Conservation (phyloP, 805 yeast genomes). For the Saccharomyces paradoxus region DNA sequence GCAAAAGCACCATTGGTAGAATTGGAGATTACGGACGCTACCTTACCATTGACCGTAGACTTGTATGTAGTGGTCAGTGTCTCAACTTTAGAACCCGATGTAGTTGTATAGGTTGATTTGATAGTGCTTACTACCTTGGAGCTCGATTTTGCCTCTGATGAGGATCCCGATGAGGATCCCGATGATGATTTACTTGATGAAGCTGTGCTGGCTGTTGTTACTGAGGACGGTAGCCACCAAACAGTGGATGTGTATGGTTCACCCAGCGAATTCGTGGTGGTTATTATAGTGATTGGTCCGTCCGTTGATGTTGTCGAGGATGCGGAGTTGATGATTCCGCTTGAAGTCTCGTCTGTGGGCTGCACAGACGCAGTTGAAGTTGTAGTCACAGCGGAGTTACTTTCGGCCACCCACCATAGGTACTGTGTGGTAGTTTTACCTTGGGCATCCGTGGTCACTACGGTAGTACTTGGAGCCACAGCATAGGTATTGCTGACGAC, state of each 20-base stretch:
- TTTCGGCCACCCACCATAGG: slow-evolving; percentile 13
- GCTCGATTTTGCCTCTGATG: neutral
- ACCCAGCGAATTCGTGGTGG: slow-evolving; percentile 18
- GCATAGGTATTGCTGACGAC: slow-evolving; percentile 7
- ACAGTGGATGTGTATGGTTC: slow-evolving; percentile 19
- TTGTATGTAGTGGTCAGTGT: neutral
- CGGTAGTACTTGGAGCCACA: slow-evolving; percentile 13
- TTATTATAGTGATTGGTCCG: slow-evolving; percentile 17
- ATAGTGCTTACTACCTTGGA: neutral
- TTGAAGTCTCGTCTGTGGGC: neutral
- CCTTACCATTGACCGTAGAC: slow-evolving; percentile 1
- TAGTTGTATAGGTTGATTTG: neutral
- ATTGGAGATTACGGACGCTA: slow-evolving; percentile 10
- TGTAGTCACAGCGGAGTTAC: neutral
- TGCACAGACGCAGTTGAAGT: neutral
- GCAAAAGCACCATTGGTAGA: slow-evolving; percentile 12
- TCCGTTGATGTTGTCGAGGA: slow-evolving; percentile 1
- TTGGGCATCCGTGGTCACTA: slow-evolving; percentile 15
- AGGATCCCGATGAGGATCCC: slow-evolving; percentile 1
- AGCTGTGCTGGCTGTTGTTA: slow-evolving; percentile 1
- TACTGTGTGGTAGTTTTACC: slow-evolving; percentile 15
- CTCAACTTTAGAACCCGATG: neutral
- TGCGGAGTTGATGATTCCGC: neutral
- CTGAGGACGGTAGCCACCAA: slow-evolving; percentile 28
- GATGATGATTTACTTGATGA: neutral